These are phyloP conservation scores for Phycomyces nitens DNA, from an alignment of 192 early-diverging fungal species.

Conservation along the genomic window DNA sequence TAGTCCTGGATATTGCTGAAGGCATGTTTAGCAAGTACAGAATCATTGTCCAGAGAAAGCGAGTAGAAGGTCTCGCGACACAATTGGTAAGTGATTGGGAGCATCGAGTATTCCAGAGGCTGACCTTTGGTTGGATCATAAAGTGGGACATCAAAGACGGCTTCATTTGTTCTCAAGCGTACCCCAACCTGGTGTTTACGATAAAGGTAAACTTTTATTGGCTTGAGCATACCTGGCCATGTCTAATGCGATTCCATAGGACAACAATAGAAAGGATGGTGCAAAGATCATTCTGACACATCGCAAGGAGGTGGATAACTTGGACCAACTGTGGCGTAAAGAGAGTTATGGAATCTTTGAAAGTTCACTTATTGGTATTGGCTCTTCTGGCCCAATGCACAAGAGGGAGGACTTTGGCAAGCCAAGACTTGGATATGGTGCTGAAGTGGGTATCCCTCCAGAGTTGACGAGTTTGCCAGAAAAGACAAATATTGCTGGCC, in stretches of 20 bases:
- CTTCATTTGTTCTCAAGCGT: conserved; percentile 25
- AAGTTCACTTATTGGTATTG: conserved; percentile 16
- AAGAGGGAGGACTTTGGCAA: conserved; percentile 32
- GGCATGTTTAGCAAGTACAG: conserved; percentile 36
- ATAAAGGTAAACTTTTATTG: conserved; percentile 25
- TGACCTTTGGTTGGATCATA: not conserved
- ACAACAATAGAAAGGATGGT: conserved; percentile 31
- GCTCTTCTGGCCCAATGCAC: conserved; percentile 10
- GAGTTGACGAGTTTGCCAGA: conserved; percentile 22
- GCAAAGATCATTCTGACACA: conserved; percentile 33
- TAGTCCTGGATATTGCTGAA: not conserved
- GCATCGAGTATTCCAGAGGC: not conserved
- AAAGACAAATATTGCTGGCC: conserved; percentile 23
- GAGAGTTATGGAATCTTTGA: conserved; percentile 31
- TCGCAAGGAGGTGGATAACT: conserved; percentile 32
- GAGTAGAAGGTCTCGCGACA: conserved; percentile 17
- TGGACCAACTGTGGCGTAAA: conserved; percentile 34
- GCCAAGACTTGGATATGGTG: conserved; percentile 31
- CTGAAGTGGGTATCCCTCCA: conserved; percentile 29
- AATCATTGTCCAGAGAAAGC: conserved; percentile 29
- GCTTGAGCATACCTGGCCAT: not conserved
- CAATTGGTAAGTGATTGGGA: conserved; percentile 20
- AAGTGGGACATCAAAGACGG: conserved; percentile 34
- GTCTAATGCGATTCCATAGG: conserved; percentile 12
- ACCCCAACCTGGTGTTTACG: conserved; percentile 33